Evolutionary conservation across 2,329 filamentous ascomycete genomes (phyloP).

Genomic region (Thermothelomyces thermophilus): DNA sequence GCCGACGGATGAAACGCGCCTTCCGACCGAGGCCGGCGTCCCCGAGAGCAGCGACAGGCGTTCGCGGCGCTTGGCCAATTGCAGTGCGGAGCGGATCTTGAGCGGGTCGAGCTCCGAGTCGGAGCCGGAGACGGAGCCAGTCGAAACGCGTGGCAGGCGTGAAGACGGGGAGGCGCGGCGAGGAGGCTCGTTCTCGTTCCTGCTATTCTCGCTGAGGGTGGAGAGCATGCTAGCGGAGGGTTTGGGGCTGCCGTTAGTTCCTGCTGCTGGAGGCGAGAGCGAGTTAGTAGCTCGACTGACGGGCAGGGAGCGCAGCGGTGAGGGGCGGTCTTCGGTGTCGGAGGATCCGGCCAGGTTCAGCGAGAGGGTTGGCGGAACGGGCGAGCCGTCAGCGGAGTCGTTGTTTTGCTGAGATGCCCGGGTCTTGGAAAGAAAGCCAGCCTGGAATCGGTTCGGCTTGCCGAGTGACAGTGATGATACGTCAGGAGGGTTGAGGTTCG

Average conservation of each 20-base stretch:
- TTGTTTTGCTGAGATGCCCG: conserved; percentile 33
- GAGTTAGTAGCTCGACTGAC: conserved; percentile 44
- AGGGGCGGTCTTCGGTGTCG: conserved; percentile 40
- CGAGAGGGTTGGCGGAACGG: conserved; percentile 52
- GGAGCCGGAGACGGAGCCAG: conserved; percentile 29
- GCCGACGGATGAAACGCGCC: conserved; percentile 42
- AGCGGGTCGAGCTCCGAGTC: conserved; percentile 46
- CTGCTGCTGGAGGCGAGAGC: conserved; percentile 37
- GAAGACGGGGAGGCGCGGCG: conserved; percentile 14
- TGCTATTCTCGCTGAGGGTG: conserved; percentile 33
- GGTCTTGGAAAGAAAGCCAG: conserved; percentile 70
- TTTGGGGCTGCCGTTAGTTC: conserved; percentile 27
- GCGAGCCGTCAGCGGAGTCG: conserved; percentile 51
- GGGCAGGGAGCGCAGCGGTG: conserved; percentile 46
- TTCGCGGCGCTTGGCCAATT: conserved; percentile 44
- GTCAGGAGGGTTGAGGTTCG: conserved; percentile 52
- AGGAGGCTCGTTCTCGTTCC: conserved; percentile 32
- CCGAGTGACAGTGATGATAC: conserved; percentile 31
- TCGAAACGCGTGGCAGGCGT: conserved; percentile 18
- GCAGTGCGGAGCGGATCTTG: conserved; percentile 50
- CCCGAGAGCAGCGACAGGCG: conserved; percentile 36
- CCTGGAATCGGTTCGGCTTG: conserved; percentile 74
- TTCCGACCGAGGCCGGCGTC: conserved; percentile 33
- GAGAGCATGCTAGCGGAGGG: conserved; percentile 28
- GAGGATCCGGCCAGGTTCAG: conserved; percentile 52